phyloP scores from a whole-genome alignment of 2,329 filamentous ascomycete genomes.

The Hymenoscyphus albidus region DNA sequence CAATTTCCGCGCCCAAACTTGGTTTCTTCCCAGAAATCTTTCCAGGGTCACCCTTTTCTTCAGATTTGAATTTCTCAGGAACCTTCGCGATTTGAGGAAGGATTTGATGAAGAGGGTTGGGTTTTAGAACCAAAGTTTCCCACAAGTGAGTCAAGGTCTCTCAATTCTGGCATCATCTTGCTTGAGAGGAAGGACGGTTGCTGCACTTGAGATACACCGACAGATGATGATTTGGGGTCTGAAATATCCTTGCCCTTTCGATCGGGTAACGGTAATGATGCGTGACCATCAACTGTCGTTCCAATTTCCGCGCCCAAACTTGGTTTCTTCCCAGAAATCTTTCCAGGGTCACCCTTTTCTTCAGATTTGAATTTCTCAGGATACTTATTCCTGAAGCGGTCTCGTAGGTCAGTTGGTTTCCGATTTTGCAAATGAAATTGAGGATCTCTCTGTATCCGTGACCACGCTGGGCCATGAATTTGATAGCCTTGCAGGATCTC shows the following conservation, averaged over 20 bases:
- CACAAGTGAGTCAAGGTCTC: not conserved
- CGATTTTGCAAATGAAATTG: constrained; percentile 54
- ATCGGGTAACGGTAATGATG: not conserved
- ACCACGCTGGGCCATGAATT: constrained; percentile 60
- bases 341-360: constrained; percentile 8
- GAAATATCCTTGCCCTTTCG: constrained; percentile 5
- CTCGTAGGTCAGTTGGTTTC: constrained; percentile 60
- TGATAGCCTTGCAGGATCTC: constrained; percentile 59
- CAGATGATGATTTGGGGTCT: constrained; percentile 4
- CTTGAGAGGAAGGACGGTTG: not conserved
- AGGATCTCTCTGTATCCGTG: constrained; percentile 59
- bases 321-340: constrained; percentile 6
- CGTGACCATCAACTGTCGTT: not conserved
- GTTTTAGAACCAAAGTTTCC: not conserved
- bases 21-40: constrained; percentile 6
- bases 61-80: constrained; percentile 47
- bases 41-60: constrained; percentile 11
- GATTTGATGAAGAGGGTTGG: constrained; percentile 7
- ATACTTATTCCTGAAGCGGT: constrained; percentile 62
- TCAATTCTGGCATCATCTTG: not conserved
- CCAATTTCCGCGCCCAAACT: not conserved
- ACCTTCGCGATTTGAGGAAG: constrained; percentile 20
- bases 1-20: not conserved
- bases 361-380: constrained; percentile 47
- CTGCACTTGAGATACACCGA: not conserved